Conservation (phyloP, 106 monocot species). For the Apostasia ramifera region DNA sequence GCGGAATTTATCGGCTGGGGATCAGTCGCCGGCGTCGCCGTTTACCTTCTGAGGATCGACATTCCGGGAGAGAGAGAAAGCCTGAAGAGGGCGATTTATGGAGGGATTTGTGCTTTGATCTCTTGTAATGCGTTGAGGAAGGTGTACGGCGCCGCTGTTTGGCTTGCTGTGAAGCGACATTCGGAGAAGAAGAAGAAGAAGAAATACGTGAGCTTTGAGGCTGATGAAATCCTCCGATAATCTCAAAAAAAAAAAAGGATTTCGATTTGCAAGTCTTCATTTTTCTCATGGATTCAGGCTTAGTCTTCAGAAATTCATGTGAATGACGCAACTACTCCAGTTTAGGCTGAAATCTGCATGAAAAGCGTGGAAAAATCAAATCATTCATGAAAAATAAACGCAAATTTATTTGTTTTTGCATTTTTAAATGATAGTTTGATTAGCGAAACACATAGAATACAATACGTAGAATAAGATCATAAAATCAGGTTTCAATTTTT, state of each 20-base stretch:
- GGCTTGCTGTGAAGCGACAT: slow-evolving; percentile 8
- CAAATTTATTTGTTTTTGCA: background rate
- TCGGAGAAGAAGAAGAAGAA: background rate
- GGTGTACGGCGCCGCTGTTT: slow-evolving; percentile 20
- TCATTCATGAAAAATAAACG: too few species aligned
- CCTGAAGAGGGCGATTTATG: slow-evolving; percentile 19
- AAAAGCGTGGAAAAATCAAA: too few species aligned
- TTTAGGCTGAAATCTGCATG: background rate
- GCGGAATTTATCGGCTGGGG: slow-evolving; percentile 58
- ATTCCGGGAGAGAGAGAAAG: slow-evolving; percentile 1
- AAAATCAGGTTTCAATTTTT: too few species aligned
- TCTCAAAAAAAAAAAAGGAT: background rate
- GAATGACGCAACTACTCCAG: background rate
- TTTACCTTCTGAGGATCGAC: slow-evolving; percentile 25
- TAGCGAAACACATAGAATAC: background rate
- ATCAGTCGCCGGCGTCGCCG: slow-evolving; percentile 28
- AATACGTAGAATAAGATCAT: background rate
- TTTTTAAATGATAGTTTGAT: too few species aligned
- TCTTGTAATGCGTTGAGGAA: slow-evolving; percentile 40
- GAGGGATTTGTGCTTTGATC: slow-evolving; percentile 28
- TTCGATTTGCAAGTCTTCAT: background rate
- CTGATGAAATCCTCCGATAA: slow-evolving; percentile 1
- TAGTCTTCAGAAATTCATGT: background rate
- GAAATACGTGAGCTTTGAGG: slow-evolving; percentile 4
- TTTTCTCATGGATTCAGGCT: background rate